Evolutionary conservation across 805 yeast species (phyloP).

Genomic region (Candida railenensis): DNA sequence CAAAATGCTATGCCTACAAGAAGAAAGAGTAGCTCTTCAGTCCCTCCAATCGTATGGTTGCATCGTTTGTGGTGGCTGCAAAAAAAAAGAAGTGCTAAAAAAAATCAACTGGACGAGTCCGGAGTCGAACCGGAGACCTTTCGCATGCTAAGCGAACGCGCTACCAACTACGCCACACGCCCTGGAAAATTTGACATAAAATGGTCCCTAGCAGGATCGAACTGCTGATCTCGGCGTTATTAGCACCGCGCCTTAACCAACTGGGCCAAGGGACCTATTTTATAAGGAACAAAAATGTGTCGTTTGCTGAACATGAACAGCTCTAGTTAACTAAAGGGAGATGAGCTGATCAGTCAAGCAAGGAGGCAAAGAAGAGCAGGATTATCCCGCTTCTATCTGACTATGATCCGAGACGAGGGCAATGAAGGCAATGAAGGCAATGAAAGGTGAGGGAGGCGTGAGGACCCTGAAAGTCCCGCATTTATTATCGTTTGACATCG

Average conservation of each 20-base stretch:
- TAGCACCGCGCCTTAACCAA: constrained; percentile 56
- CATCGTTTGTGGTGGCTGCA: constrained; percentile 1
- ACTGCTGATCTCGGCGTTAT: constrained; percentile 73
- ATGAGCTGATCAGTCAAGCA: no score
- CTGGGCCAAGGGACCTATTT: constrained; percentile 67
- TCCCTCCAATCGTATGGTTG: neutral
- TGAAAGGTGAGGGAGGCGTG: no score
- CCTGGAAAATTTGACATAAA: constrained; percentile 18
- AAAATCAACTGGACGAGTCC: constrained; percentile 36
- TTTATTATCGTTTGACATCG: no score
- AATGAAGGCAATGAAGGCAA: no score
- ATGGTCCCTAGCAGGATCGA: constrained; percentile 87
- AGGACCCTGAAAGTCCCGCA: no score
- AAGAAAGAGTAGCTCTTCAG: neutral
- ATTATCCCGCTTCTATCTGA: no score
- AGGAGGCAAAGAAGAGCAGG: no score
- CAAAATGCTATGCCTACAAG: neutral
- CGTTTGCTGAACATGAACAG: no score
- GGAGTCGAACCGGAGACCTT: constrained; percentile 49
- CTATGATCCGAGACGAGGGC: no score
- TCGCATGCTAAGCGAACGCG: constrained; percentile 45
- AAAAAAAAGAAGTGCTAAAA: constrained; percentile 7
- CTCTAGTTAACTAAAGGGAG: no score
- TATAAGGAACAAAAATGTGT: no score
- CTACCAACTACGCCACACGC: constrained; percentile 52